Percentiles rank a stretch among this genome's conserved stretches.
These are phyloP conservation scores for Scenedesmus sp. DNA, from an alignment of 163 green algal genomes.

Conservation along the genomic window DNA sequence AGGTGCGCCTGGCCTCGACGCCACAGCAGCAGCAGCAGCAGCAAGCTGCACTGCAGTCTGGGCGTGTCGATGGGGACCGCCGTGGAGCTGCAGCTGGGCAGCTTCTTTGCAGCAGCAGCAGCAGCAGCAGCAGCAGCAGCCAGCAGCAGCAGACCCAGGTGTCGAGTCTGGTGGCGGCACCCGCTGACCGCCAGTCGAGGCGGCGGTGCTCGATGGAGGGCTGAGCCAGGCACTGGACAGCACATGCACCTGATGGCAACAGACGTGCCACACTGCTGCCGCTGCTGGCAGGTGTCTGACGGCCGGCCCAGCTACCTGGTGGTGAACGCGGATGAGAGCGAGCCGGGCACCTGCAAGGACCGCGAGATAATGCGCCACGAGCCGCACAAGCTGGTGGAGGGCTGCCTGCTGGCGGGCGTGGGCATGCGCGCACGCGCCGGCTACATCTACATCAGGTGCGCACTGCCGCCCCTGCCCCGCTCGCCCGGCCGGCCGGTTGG, in stretches of 20 bases:
- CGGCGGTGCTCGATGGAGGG: neutral
- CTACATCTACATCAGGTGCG: conserved; percentile 95
- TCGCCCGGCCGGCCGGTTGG: too few relatives aligned
- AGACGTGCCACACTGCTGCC: neutral
- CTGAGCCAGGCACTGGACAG: conserved; percentile 99
- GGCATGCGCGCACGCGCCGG: conserved; percentile 84
- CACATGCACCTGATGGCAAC: conserved; percentile 62
- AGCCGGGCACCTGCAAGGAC: conserved; percentile 99
- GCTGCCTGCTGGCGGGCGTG: conserved; percentile 92
- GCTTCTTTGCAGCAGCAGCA: neutral
- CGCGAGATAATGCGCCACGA: conserved; percentile 99
- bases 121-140: neutral
- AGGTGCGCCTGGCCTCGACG: conserved; percentile 82
- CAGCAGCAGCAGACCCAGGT: neutral
- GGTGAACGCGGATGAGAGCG: conserved; percentile 98
- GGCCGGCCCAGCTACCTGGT: conserved; percentile 97
- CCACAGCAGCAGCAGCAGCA: neutral
- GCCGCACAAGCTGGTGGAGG: conserved; percentile 99
- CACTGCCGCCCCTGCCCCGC: too few relatives aligned
- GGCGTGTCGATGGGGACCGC: too few relatives aligned
- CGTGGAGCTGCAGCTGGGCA: too few relatives aligned
- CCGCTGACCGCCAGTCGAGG: neutral
- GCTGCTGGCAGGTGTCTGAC: conserved; percentile 83
- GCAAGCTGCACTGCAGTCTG: too few relatives aligned
- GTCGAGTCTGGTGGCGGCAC: neutral